Evolutionary conservation across 148 eudicot genomes (phyloP), one percentile per base, ranked within the genome.

Genomic region (Dysphania ambrosioides): DNA sequence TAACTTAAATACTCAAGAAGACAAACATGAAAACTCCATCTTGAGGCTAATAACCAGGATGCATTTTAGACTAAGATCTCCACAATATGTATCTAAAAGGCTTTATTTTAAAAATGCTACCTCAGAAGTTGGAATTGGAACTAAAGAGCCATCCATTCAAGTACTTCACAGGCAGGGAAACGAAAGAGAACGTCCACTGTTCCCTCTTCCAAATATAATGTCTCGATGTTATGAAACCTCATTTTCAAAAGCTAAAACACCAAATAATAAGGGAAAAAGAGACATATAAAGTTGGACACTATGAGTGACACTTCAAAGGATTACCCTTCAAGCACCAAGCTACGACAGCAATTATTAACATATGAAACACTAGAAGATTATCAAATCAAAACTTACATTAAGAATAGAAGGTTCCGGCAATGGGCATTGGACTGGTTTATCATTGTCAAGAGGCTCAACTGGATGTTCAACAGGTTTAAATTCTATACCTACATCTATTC

Each of bases 381-480:
- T 66, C 74, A 77, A 66, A 23, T 42, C 32, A 42, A 71, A 51
- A 66, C 96, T 90, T 82, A 95, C 98, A 82, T 95, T 92, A 21
- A 92, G 86, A 73, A 95, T 90, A 35, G 96, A 92, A 72, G 96
- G 98, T 78, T 95, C 98, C 0, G 96, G 98, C 49, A 83, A 66
- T 36, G 98, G 97, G 78, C 98, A 95, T 51, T 80, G 89, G 68
- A 90, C 87, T 3, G 98, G 97, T 36, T 64, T 83, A 87, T 95
- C 98, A 72, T 75, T 83, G 79, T 92, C 88, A 26, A 86, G 78
- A 69, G 98, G 97, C 80, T 90, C 97, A 4, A 74, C 75, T 1
- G 98, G 98, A 79, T 88, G 91, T 40, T 95, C 97, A 66, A 92
- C 87, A 0, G 97, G 98, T 72, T 86, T 95, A 73, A 95, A 92